These are phyloP conservation scores for Coemansia sp. DNA, from an alignment of 192 early-diverging fungal species.

Conservation along the genomic window DNA sequence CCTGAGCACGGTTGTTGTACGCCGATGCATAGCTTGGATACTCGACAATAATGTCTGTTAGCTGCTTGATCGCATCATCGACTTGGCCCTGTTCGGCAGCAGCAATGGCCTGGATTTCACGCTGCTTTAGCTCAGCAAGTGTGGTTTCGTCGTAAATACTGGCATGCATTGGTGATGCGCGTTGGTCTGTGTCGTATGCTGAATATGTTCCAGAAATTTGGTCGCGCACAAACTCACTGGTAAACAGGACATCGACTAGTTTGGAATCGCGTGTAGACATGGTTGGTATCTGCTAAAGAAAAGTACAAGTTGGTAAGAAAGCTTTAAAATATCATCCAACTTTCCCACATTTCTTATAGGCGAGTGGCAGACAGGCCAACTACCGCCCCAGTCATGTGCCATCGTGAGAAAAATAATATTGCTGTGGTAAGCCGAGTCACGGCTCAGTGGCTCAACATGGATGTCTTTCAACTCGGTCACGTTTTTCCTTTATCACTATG, in stretches of 20 bases:
- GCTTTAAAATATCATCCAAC: too few species aligned
- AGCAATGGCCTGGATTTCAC: constrained; percentile 27
- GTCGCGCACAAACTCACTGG: constrained; percentile 49
- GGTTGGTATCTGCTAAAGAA: background rate
- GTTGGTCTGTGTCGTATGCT: constrained; percentile 10
- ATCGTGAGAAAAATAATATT: background rate
- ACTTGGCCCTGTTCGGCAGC: constrained; percentile 50
- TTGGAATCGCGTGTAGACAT: constrained; percentile 23
- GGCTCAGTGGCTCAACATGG: too few species aligned
- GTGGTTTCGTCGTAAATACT: constrained; percentile 1
- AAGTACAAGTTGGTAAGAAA: background rate
- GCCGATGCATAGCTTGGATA: constrained; percentile 61
- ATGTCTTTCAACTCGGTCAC: too few species aligned
- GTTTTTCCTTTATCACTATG: too few species aligned
- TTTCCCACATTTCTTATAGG: too few species aligned
- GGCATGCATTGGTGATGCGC: background rate
- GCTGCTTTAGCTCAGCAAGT: constrained; percentile 12
- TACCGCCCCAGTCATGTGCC: background rate
- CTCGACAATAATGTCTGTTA: constrained; percentile 45
- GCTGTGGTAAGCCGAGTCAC: background rate
- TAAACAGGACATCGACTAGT: constrained; percentile 35
- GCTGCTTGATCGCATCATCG: constrained; percentile 23
- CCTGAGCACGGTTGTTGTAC: constrained; percentile 65
- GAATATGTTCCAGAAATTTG: constrained; percentile 34
- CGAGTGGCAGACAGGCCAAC: background rate